A percentile compares a stretch with the other conserved stretches of the same genome.
phyloP scores from a whole-genome alignment of 192 early-diverging fungal genomes.

The Phycomyces nitens region DNA sequence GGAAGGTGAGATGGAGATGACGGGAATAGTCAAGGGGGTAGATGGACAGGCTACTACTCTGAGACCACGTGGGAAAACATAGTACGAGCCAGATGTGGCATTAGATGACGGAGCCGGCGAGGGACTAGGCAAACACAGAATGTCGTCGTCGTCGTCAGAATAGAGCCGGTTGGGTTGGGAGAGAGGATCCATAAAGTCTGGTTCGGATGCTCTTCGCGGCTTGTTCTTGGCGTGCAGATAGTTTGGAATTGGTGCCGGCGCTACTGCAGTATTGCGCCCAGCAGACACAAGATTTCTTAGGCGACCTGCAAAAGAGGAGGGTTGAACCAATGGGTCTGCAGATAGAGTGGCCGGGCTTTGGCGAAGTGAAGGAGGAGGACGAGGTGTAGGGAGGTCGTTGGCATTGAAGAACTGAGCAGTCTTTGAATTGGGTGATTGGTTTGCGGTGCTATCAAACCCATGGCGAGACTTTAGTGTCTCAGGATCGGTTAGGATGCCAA shows the following conservation, averaged over 20 bases:
- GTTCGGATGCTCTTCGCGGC: conserved; percentile 9
- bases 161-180: background rate
- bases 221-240: conserved; percentile 11
- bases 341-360: background rate
- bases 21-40: conserved; percentile 16
- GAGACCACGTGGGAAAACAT: background rate
- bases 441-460: background rate
- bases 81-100: background rate
- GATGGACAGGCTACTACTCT: background rate
- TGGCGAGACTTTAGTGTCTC: background rate
- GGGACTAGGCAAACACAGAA: conserved; percentile 7
- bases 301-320: conserved; percentile 2
- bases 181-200: background rate
- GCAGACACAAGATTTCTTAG: conserved; percentile 12
- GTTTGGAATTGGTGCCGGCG: conserved; percentile 18
- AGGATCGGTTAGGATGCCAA: conserved; percentile 10
- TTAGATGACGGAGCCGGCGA: background rate
- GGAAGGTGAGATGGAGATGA: conserved; percentile 26
- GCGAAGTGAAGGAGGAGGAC: conserved; percentile 18
- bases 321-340: conserved; percentile 1
- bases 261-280: conserved; percentile 4
- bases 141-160: background rate
- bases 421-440: background rate
- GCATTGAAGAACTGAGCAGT: conserved; percentile 15
- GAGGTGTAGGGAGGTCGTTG: conserved; percentile 14